These are phyloP conservation scores for Gautieria morchelliformis DNA, from an alignment of 768 basidiomycete species.

Conservation along the genomic window DNA sequence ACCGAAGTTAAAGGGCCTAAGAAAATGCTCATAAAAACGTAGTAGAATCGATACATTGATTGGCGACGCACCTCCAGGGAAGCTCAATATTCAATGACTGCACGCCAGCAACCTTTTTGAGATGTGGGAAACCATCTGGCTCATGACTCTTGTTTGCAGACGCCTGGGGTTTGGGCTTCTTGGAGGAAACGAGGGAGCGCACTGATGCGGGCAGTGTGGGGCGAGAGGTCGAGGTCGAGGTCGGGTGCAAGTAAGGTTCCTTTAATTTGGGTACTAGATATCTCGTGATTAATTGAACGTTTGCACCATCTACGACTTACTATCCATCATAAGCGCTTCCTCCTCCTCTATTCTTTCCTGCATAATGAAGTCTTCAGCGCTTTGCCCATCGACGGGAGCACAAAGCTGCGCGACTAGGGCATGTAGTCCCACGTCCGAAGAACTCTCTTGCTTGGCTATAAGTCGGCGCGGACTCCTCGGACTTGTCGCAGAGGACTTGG, in stretches of 20 bases:
- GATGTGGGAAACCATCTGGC: constrained; percentile 18
- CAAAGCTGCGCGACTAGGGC: constrained; percentile 19
- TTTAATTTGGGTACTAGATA: constrained; percentile 44
- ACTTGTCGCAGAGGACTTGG: constrained; percentile 10
- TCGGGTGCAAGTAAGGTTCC: constrained; percentile 40
- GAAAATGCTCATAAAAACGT: background rate
- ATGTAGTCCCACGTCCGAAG: constrained; percentile 2
- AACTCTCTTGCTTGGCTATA: constrained; percentile 22
- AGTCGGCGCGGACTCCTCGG: background rate
- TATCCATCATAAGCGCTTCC: constrained; percentile 45
- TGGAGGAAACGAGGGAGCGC: background rate
- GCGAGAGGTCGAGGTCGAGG: constrained; percentile 13
- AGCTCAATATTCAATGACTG: constrained; percentile 49
- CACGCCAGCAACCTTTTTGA: constrained; percentile 50
- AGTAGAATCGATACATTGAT: background rate
- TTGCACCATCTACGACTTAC: constrained; percentile 23
- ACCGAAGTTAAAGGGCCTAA: constrained; percentile 40
- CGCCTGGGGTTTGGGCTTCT: background rate
- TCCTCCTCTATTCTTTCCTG: constrained; percentile 48
- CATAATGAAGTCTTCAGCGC: constrained; percentile 34
- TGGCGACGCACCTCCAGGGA: constrained; percentile 49
- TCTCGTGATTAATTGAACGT: background rate
- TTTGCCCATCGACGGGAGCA: constrained; percentile 14
- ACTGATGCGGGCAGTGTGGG: constrained; percentile 13
- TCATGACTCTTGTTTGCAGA: background rate